Conservation (phyloP, 805 yeast genomes). For the Starmerella ratchasimensis region DNA sequence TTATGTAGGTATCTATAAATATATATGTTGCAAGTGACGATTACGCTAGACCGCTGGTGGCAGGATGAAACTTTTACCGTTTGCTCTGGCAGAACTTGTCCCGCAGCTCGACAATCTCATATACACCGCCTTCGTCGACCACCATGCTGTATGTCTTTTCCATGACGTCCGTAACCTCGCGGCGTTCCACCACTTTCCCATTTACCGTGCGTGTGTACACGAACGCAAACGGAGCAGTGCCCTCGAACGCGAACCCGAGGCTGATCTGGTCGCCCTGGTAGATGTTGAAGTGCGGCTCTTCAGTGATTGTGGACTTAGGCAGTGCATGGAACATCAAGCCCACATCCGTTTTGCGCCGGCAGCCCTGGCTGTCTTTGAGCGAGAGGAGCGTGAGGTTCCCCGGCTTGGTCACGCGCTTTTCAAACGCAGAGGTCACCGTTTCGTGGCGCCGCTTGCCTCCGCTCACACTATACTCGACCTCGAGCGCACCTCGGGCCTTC, state of each 20-base stretch:
- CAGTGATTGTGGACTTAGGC: constrained; percentile 70
- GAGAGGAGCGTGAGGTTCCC: constrained; percentile 61
- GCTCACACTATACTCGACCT: constrained; percentile 51
- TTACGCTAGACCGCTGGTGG: too few relatives aligned
- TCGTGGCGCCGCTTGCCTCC: constrained; percentile 3
- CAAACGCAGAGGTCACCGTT: constrained; percentile 33
- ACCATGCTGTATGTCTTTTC: constrained; percentile 53
- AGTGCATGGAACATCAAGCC: constrained; percentile 37
- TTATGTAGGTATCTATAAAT: neutral
- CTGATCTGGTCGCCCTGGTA: constrained; percentile 94
- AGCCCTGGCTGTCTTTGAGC: constrained; percentile 59
- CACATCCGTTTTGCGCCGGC: constrained; percentile 27
- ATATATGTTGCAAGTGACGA: too few relatives aligned
- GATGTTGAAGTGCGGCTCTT: constrained; percentile 68
- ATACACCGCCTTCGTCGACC: constrained; percentile 82
- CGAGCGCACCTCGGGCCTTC: constrained; percentile 45
- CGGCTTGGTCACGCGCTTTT: constrained; percentile 65
- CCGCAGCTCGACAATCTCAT: constrained; percentile 79
- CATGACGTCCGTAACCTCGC: constrained; percentile 44
- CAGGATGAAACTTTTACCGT: too few relatives aligned
- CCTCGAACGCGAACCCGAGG: constrained; percentile 65
- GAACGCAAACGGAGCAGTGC: constrained; percentile 80
- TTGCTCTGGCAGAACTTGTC: constrained; percentile 59
- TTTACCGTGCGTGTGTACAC: constrained; percentile 58
- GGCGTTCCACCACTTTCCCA: constrained; percentile 44